A percentile compares a stretch with the other conserved stretches of the same genome.
These are phyloP conservation scores for Pythium sukuiense DNA, from an alignment of 352 stramenopile genomes.

Conservation along the genomic window DNA sequence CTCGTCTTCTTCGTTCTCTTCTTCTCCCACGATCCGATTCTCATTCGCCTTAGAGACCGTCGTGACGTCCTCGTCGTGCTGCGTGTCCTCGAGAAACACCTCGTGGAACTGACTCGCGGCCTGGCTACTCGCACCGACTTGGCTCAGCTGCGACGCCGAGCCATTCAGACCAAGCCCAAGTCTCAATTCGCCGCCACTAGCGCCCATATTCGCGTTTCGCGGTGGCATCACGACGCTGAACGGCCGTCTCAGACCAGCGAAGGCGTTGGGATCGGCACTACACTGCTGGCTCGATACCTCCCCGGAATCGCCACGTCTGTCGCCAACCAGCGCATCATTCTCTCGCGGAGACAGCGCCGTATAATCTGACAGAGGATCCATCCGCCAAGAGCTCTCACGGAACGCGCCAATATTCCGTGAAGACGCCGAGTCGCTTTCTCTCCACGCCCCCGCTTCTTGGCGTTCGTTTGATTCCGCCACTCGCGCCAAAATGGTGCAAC, in stretches of 20 bases:
- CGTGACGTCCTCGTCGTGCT: constrained; percentile 36
- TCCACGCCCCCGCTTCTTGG: not conserved
- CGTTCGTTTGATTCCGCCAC: not conserved
- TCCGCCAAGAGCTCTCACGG: not conserved
- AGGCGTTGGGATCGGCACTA: constrained; percentile 62
- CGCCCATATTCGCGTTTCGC: not conserved
- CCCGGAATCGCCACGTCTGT: constrained; percentile 19
- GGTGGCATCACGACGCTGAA: constrained; percentile 19
- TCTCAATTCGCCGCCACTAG: constrained; percentile 15
- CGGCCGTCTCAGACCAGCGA: constrained; percentile 37
- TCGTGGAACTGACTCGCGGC: constrained; percentile 38
- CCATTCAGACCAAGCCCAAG: constrained; percentile 35
- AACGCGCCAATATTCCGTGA: not conserved
- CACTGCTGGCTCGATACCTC: constrained; percentile 57
- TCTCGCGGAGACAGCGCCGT: constrained; percentile 34
- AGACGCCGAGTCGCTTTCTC: constrained; percentile 3
- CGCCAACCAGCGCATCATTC: constrained; percentile 4
- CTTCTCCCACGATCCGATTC: not conserved
- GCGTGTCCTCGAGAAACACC: constrained; percentile 54
- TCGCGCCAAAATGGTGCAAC: constrained; percentile 17
- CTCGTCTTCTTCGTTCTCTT: not conserved
- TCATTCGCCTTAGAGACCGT: not conserved
- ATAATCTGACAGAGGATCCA: constrained; percentile 33
- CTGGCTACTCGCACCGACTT: constrained; percentile 21
- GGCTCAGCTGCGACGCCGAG: constrained; percentile 26